phyloP scores from a whole-genome alignment of 129 eudicot species.

The Helichrysum umbraculigerum region DNA sequence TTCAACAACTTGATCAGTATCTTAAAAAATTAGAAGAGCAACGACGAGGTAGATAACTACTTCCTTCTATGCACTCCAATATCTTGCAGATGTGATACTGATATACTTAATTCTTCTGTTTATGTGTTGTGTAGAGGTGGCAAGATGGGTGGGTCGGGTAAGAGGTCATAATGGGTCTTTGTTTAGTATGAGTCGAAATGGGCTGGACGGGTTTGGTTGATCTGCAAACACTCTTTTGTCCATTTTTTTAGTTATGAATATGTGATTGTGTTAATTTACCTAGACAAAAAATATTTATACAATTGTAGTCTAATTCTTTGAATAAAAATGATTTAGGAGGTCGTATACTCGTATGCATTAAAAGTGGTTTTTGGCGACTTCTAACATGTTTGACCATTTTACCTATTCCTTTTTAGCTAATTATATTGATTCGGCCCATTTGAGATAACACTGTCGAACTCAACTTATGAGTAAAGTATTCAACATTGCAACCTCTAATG shows the following conservation, averaged over 20 bases:
- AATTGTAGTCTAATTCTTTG: neutral
- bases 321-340: neutral
- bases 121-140: neutral
- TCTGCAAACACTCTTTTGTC: neutral
- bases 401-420: neutral
- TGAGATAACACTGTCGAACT: neutral
- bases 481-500: neutral
- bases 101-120: neutral
- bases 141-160: constrained; percentile 10
- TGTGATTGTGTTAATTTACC: neutral
- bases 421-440: neutral
- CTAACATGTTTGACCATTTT: neutral
- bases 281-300: neutral
- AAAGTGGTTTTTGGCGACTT: neutral
- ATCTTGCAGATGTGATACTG: constrained; percentile 4
- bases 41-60: constrained; percentile 61
- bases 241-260: neutral
- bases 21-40: constrained; percentile 73
- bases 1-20: constrained; percentile 95
- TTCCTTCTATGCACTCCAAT: neutral
- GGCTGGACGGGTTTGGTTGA: neutral
- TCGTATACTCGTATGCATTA: neutral
- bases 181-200: neutral
- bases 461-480: neutral
- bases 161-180: neutral